Evolutionary conservation across 2,329 filamentous ascomycete species (phyloP).

Genomic region (Neophaeococcomyces aloes): DNA sequence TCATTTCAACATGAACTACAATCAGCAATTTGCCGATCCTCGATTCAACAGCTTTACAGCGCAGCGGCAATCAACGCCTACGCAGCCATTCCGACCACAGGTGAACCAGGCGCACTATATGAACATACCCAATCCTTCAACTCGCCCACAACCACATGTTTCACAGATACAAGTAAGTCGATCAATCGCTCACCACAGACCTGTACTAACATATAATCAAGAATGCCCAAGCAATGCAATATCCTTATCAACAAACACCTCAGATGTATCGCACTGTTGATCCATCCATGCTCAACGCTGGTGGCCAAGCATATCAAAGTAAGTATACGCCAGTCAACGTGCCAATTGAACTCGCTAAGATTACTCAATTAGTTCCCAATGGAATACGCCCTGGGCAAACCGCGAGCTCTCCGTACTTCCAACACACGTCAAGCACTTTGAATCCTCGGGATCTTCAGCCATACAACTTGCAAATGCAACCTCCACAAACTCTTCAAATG

Average conservation of each 20-base stretch:
- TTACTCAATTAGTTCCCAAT: conserved; percentile 8
- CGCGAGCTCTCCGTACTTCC: conserved; percentile 4
- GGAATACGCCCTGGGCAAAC: not conserved
- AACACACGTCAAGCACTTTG: conserved; percentile 1
- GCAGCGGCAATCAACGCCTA: conserved; percentile 15
- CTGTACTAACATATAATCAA: conserved; percentile 1
- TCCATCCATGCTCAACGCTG: conserved; percentile 16
- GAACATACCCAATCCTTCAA: conserved; percentile 21
- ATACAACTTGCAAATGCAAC: conserved; percentile 15
- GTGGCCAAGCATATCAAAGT: conserved; percentile 4
- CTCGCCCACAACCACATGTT: conserved; percentile 17
- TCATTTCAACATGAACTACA: conserved; percentile 7
- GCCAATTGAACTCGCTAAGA: conserved; percentile 8
- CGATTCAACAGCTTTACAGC: conserved; percentile 12
- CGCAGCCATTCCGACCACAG: conserved; percentile 25
- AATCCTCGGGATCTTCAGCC: conserved; percentile 18
- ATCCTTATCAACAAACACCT: conserved; percentile 11
- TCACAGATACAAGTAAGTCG: conserved; percentile 19
- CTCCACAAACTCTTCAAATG: conserved; percentile 19
- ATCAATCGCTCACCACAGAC: no score
- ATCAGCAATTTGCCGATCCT: conserved; percentile 14
- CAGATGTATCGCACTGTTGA: conserved; percentile 14
- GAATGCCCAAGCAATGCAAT: conserved; percentile 4
- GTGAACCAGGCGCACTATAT: conserved; percentile 21
- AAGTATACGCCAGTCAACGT: not conserved